Evolutionary conservation across 306 rosid genomes (phyloP).

Genomic region (Hippophae tibetana): DNA sequence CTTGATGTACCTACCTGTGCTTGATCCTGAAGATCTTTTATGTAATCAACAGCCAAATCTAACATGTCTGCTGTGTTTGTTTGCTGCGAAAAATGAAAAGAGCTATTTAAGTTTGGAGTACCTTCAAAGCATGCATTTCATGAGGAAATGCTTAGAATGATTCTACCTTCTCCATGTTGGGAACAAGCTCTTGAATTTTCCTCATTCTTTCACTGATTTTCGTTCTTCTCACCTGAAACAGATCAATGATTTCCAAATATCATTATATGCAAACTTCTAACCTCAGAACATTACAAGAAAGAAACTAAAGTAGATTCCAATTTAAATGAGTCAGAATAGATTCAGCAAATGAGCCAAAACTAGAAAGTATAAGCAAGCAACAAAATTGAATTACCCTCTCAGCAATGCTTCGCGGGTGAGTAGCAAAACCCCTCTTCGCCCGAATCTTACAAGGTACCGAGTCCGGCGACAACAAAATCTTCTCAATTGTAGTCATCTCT

Average conservation of each 20-base stretch:
- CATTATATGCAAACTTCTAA: not conserved
- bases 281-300: not conserved
- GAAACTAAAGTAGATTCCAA: not conserved
- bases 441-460: slow-evolving; percentile 90
- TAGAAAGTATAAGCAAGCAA: not conserved
- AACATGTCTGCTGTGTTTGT: slow-evolving; percentile 95
- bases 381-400: slow-evolving; percentile 56
- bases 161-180: slow-evolving; percentile 96
- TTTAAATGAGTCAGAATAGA: no score
- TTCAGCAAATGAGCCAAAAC: no score
- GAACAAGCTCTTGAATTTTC: slow-evolving; percentile 90
- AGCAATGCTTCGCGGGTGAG: slow-evolving; percentile 97
- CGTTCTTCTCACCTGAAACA: slow-evolving; percentile 75
- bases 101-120: not conserved
- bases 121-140: not conserved
- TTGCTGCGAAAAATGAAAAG: slow-evolving; percentile 45
- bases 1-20: slow-evolving; percentile 42
- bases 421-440: slow-evolving; percentile 92
- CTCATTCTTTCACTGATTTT: slow-evolving; percentile 94
- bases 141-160: slow-evolving; percentile 2
- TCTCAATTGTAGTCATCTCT: slow-evolving; percentile 87
- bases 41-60: slow-evolving; percentile 90
- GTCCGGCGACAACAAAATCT: slow-evolving; percentile 65
- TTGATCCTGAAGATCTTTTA: slow-evolving; percentile 71
- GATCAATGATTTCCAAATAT: not conserved